Evolutionary conservation across 2,329 filamentous ascomycete species (phyloP), one percentile per base, ranked within the genome.

Genomic region (Hymenoscyphus occultus): DNA sequence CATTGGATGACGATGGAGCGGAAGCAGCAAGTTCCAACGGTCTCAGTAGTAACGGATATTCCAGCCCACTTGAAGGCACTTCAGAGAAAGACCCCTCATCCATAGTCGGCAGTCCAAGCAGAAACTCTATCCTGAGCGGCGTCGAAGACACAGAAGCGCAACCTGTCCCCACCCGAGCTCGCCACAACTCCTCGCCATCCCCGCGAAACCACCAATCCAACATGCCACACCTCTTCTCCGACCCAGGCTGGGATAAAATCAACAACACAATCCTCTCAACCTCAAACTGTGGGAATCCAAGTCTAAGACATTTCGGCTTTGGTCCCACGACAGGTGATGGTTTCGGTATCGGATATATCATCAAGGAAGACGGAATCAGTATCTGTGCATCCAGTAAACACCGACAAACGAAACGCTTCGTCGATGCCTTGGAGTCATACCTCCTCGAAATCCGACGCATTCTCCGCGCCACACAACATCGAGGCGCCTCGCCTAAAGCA

Each of bases 241-340:
- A 99, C 74, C 72, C 84, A 0, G 95, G 94, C 59, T 99, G 93
- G 93, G 94, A 98, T 77, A 93, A 91, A 76, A 86, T 97, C 70
- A 98, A 98, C 81, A 96, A 86, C 68, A 98, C 94, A 9, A 92
- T 98, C 69, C 82, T 99, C 48, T 96, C 92, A 6, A 98, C 95
- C 0, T 97, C 93, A n/a, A 99, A 99, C 81, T 99, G 95, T 78
- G 95, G 95, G 65, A 99, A 98, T 78, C 95, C 95, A 0, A 92
- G 90, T 0, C 86, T 99, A 19, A 88, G 95, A 1, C 94, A 98
- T 73, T 99, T 99, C 73, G 95, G 95, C 3, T 99, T 99, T 75
- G 95, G 95, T 0, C 95, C 95, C 1, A 96, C 94, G 0, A 94
- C 91, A 0, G 94, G 89, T 1, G 93, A 97, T 70, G 95, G 95